phyloP scores from a whole-genome alignment of 192 early-diverging fungal species.

The Gamsiella multidivaricata region DNA sequence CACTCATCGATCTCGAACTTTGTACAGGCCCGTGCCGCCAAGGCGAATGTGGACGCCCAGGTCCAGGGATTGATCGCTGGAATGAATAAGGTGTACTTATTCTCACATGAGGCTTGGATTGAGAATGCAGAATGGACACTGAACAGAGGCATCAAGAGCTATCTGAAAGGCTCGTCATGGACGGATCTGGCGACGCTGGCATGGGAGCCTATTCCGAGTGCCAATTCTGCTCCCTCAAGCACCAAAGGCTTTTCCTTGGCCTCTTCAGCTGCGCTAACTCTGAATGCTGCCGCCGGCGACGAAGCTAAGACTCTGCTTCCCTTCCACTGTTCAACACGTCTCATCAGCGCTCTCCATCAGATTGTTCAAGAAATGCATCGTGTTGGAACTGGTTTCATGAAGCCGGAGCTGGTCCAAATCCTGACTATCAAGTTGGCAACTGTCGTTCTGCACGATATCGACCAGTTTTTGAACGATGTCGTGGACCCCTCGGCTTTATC shows the following conservation, averaged over 20 bases:
- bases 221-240: not conserved
- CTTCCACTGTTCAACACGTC: constrained; percentile 37
- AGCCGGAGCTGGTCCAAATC: constrained; percentile 25
- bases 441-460: constrained; percentile 5
- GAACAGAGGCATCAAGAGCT: constrained; percentile 26
- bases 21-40: constrained; percentile 15
- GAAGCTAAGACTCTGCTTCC: constrained; percentile 35
- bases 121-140: constrained; percentile 24
- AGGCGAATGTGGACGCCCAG: constrained; percentile 46
- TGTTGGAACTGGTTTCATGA: constrained; percentile 39
- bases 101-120: constrained; percentile 60
- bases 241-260: not conserved
- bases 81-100: constrained; percentile 51
- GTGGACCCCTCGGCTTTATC: not conserved
- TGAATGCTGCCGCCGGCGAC: constrained; percentile 3
- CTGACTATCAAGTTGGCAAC: constrained; percentile 11
- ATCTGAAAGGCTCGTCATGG: constrained; percentile 52
- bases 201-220: constrained; percentile 60
- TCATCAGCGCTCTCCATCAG: constrained; percentile 30
- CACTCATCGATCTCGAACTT: constrained; percentile 16
- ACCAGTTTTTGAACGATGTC: constrained; percentile 21
- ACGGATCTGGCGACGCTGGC: constrained; percentile 51
- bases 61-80: constrained; percentile 34
- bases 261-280: not conserved
- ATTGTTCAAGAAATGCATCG: constrained; percentile 50